phyloP scores from a whole-genome alignment of 129 eudicot genomes.

The Lactuca saligna region DNA sequence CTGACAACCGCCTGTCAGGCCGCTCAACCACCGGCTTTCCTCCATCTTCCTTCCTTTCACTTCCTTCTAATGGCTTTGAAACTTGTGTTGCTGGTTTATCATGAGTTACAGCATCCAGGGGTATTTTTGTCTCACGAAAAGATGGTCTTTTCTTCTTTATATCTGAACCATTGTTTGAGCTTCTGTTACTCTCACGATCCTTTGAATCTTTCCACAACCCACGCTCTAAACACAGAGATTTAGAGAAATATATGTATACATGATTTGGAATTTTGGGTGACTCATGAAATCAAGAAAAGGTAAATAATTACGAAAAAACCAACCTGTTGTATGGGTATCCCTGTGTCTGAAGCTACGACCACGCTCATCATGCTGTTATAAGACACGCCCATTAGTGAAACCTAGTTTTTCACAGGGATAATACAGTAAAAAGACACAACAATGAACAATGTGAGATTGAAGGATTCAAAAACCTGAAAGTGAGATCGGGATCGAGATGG shows the following conservation, averaged over 20 bases:
- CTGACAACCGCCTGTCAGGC: slow-evolving; percentile 35
- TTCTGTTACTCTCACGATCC: slow-evolving; percentile 42
- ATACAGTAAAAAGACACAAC: background rate
- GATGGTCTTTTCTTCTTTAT: slow-evolving; percentile 54
- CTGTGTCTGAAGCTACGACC: slow-evolving; percentile 62
- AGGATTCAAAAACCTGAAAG: slow-evolving; percentile 54
- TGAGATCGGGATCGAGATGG: slow-evolving; percentile 51
- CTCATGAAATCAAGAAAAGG: background rate
- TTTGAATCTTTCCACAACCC: slow-evolving; percentile 70
- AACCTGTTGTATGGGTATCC: slow-evolving; percentile 50
- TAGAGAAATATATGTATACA: background rate
- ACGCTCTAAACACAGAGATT: slow-evolving; percentile 43
- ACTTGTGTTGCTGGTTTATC: slow-evolving; percentile 41
- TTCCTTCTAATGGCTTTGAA: slow-evolving; percentile 30
- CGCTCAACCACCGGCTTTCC: slow-evolving; percentile 39
- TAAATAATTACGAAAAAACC: slow-evolving; percentile 25
- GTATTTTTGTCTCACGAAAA: slow-evolving; percentile 72
- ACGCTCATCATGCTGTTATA: slow-evolving; percentile 95
- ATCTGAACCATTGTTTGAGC: slow-evolving; percentile 33
- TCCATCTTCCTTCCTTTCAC: slow-evolving; percentile 53
- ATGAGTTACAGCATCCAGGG: slow-evolving; percentile 38
- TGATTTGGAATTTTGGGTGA: background rate
- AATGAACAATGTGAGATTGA: background rate
- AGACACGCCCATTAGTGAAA: slow-evolving; percentile 39
- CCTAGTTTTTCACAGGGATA: background rate